phyloP scores from a whole-genome alignment of 805 yeast genomes.

The Candida corydali region DNA sequence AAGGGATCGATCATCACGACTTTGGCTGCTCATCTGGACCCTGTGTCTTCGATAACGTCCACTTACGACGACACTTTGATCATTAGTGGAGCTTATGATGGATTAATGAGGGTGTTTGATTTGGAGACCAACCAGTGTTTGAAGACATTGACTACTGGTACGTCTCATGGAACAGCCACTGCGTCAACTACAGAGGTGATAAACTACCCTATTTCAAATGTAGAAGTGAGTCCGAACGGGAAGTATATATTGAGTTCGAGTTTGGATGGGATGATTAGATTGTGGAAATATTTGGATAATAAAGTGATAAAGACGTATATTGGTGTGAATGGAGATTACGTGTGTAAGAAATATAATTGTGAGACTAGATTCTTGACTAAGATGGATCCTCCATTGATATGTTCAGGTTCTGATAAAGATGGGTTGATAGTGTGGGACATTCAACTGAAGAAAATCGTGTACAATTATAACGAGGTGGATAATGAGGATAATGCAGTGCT shows the following conservation, averaged over 20 bases:
- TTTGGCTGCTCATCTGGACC: constrained; percentile 89
- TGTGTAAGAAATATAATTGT: constrained; percentile 52
- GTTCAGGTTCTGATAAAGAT: constrained; percentile 59
- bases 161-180: constrained; percentile 56
- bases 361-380: constrained; percentile 47
- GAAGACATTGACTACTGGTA: constrained; percentile 75
- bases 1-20: constrained; percentile 71
- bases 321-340: constrained; percentile 26
- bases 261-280: constrained; percentile 69
- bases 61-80: constrained; percentile 78
- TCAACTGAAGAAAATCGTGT: constrained; percentile 50
- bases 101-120: constrained; percentile 85
- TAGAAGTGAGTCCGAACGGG: constrained; percentile 75
- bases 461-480: constrained; percentile 14
- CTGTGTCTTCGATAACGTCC: constrained; percentile 72
- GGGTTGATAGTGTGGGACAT: constrained; percentile 63
- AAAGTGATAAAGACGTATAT: constrained; percentile 71
- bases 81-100: constrained; percentile 86
- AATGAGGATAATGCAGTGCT: constrained; percentile 28
- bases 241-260: constrained; percentile 73
- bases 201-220: constrained; percentile 70
- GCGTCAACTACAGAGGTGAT: constrained; percentile 49
- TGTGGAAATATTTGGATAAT: constrained; percentile 87
- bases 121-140: constrained; percentile 86
- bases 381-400: constrained; percentile 36